Base-by-base conservation (phyloP, 2,329 filamentous ascomycete genomes). In the Nothophoma quercina region DNA sequence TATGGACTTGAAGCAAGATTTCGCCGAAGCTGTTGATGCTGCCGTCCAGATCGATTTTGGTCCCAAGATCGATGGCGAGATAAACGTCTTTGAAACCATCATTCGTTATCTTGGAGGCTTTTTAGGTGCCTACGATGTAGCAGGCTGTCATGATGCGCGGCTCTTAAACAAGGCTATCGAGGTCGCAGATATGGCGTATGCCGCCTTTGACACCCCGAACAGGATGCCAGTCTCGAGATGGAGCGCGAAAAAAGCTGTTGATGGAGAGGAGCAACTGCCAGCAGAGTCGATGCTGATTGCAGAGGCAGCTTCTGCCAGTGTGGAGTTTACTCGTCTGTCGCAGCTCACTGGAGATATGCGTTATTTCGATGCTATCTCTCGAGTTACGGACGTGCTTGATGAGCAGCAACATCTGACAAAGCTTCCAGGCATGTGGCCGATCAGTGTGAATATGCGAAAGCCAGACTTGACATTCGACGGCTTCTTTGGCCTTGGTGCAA, bases 141-240 rank as follows among this genome's bases (percentile, higher is more conserved):
- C 89, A 40, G 89, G 84, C 56, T 64, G 60, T 8, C 65, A 70
- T 34, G 88, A 96, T 67, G 75, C 80, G 13, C 78, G 88, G 18
- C 79, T 96, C 9, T 80, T 96, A 23, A 83, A 87, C 49, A 95
- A 95, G 74, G 90, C 91, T 1, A 80, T 88, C 26, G 88, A 93
- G 74, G 83, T 95, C 22, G 91, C 85, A 29, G 89, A 93, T 64
- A 82, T 96, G 52, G 78, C 96, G 28, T 91, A 93, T 78, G 85
- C 88, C 38, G 83, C 88, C 6, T 96, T 96, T 67, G 91, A 96
- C 73, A 97, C 93, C 0, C 92, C 93, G 1, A 97, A 97, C 72
- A 86, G 91, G 60, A 96, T 97, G 90, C 93, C 93, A 8, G 75
- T 79, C 29, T 75, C 77, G 1, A 65, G 77, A 46, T 79, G 77